Conservation (phyloP, 345 rosid species). For the Aegle marmelos region DNA sequence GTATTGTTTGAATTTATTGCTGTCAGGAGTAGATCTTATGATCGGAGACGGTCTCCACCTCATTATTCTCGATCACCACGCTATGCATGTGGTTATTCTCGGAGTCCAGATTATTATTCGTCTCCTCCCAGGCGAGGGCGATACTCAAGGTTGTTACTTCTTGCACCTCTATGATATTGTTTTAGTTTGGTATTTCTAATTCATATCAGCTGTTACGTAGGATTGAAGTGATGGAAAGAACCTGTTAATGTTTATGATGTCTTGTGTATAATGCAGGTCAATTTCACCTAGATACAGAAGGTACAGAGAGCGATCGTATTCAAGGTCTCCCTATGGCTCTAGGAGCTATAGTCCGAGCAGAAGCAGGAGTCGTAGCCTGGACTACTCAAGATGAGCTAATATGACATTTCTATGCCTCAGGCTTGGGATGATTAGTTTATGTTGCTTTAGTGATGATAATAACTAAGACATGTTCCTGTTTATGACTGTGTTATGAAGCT, state of each 20-base stretch:
- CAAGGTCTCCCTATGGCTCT: constrained; percentile 46
- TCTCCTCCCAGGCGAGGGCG: constrained; percentile 34
- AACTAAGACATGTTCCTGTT: background rate
- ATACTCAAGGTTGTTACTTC: constrained; percentile 38
- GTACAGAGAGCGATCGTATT: constrained; percentile 42
- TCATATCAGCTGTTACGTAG: background rate
- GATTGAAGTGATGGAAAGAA: background rate
- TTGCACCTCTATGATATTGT: background rate
- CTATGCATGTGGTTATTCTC: constrained; percentile 41
- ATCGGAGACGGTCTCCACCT: constrained; percentile 47
- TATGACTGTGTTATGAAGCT: background rate
- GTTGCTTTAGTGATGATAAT: background rate
- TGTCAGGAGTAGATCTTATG: constrained; percentile 41
- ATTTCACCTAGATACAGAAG: constrained; percentile 54
- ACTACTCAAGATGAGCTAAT: constrained; percentile 31
- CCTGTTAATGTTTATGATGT: background rate
- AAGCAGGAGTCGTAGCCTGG: constrained; percentile 37
- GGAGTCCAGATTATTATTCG: constrained; percentile 44
- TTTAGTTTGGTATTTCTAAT: background rate
- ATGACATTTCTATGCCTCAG: background rate
- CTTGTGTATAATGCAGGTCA: constrained; percentile 35
- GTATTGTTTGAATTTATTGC: background rate
- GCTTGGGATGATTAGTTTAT: background rate
- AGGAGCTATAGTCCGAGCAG: constrained; percentile 47
- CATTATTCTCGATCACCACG: constrained; percentile 54